Evolutionary conservation across 805 yeast species (phyloP).

Genomic region (Saturnispora gosingensis): DNA sequence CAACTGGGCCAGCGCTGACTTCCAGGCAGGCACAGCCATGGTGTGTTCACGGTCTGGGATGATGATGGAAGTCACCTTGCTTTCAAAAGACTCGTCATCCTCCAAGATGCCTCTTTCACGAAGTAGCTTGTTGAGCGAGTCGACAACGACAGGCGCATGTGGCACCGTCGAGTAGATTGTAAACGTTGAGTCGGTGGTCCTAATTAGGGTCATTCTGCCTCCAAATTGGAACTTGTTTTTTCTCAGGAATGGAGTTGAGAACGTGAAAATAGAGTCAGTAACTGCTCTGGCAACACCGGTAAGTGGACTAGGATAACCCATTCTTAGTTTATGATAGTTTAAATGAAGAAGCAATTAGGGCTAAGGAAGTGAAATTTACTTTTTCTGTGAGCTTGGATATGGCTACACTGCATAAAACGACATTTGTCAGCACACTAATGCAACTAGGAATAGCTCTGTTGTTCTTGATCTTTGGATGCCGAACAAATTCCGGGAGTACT

Average conservation of each 20-base stretch:
- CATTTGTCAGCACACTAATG: too few relatives aligned
- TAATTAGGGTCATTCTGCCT: conserved; percentile 32
- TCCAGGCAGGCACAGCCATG: conserved; percentile 25
- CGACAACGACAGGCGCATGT: conserved; percentile 36
- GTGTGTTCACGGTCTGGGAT: conserved; percentile 62
- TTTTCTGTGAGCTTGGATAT: neutral
- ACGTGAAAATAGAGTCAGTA: conserved; percentile 25
- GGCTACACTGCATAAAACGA: too few relatives aligned
- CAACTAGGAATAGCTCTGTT: too few relatives aligned
- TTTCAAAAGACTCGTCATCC: conserved; percentile 26
- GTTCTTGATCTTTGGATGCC: too few relatives aligned
- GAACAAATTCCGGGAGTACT: too few relatives aligned
- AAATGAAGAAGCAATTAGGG: neutral
- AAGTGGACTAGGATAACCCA: conserved; percentile 33
- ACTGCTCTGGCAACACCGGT: conserved; percentile 33
- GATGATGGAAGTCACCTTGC: conserved; percentile 40
- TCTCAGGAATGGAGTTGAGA: conserved; percentile 30
- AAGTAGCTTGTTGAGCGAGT: conserved; percentile 28
- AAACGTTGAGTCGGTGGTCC: conserved; percentile 24
- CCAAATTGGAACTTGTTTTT: conserved; percentile 26
- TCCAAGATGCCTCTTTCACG: conserved; percentile 20
- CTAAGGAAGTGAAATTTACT: neutral
- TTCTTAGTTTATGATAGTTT: conserved; percentile 8
- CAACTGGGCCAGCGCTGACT: neutral
- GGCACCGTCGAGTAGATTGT: conserved; percentile 55